These are phyloP conservation scores for Microbotryum intermedium DNA, from an alignment of 1,284 basidiomycete species.

Conservation along the genomic window DNA sequence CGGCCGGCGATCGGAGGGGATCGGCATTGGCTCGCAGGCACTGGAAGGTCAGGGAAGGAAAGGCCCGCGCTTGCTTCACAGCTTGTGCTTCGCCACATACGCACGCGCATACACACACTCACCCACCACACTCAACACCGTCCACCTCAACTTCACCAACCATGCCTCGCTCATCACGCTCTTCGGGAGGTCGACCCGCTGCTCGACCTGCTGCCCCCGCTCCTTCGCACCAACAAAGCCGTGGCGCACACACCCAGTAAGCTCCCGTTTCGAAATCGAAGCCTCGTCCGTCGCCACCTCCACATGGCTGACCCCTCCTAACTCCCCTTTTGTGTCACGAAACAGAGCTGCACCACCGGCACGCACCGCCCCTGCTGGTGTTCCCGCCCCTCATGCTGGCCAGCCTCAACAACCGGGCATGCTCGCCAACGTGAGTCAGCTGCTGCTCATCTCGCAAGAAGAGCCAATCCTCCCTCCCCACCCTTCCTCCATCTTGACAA, in stretches of 20 bases:
- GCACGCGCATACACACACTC: not conserved
- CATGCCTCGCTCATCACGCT: constrained; percentile 24
- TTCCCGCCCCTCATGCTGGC: constrained; percentile 5
- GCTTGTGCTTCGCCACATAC: no score
- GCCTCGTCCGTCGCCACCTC: not conserved
- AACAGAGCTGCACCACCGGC: constrained; percentile 17
- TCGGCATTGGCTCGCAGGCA: no score
- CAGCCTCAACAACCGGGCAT: constrained; percentile 11
- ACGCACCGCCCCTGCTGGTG: constrained; percentile 9
- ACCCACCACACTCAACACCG: not conserved
- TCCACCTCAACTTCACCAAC: not conserved
- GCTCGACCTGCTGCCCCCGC: constrained; percentile 3
- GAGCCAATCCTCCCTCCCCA: not conserved
- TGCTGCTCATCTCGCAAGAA: not conserved
- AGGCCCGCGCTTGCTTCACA: no score
- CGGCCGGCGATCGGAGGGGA: no score
- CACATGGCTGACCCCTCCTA: not conserved
- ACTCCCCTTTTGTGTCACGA: no score
- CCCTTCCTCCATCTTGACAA: not conserved
- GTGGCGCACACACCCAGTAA: constrained; percentile 19
- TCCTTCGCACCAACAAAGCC: constrained; percentile 6
- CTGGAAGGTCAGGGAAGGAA: no score
- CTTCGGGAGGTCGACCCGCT: constrained; percentile 3
- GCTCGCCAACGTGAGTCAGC: constrained; percentile 9
- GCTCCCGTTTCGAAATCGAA: not conserved